Conservation (phyloP, 495 filamentous ascomycete species). For the Hypoxylon lienhwacheense region DNA sequence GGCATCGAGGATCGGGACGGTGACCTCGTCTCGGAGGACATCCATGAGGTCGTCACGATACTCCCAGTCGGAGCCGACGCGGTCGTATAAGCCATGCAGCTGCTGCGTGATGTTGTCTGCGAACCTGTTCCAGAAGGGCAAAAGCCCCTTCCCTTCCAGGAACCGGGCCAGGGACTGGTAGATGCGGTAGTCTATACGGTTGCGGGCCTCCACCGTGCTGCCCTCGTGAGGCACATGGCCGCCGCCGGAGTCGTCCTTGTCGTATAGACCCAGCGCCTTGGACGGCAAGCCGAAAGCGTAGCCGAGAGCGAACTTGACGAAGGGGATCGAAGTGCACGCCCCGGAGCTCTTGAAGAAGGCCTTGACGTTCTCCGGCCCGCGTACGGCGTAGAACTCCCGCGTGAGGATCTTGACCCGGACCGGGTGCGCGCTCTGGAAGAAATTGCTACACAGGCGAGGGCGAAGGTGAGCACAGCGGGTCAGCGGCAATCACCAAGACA, state of each 20-base stretch:
- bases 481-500: not conserved
- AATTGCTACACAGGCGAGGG: constrained; percentile 14
- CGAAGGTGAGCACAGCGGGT: not conserved
- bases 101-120: constrained; percentile 21
- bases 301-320: constrained; percentile 32
- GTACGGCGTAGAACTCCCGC: constrained; percentile 37
- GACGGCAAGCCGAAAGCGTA: constrained; percentile 29
- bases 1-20: constrained; percentile 30
- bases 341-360: constrained; percentile 33
- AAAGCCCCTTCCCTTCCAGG: constrained; percentile 28
- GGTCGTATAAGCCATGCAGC: constrained; percentile 18
- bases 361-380: constrained; percentile 35
- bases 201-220: constrained; percentile 31
- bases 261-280: constrained; percentile 25
- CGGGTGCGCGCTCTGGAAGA: constrained; percentile 27
- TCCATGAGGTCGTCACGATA: constrained; percentile 34
- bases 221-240: constrained; percentile 23
- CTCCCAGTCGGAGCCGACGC: constrained; percentile 18
- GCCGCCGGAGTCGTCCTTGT: constrained; percentile 36
- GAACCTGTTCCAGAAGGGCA: constrained; percentile 30
- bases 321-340: constrained; percentile 30
- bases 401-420: constrained; percentile 31
- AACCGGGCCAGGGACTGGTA: constrained; percentile 24
- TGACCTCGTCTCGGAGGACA: constrained; percentile 30
- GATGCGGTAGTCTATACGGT: constrained; percentile 35